These are phyloP conservation scores for Avena atlantica DNA, from an alignment of 176 grass and related monocot genomes.

Conservation along the genomic window DNA sequence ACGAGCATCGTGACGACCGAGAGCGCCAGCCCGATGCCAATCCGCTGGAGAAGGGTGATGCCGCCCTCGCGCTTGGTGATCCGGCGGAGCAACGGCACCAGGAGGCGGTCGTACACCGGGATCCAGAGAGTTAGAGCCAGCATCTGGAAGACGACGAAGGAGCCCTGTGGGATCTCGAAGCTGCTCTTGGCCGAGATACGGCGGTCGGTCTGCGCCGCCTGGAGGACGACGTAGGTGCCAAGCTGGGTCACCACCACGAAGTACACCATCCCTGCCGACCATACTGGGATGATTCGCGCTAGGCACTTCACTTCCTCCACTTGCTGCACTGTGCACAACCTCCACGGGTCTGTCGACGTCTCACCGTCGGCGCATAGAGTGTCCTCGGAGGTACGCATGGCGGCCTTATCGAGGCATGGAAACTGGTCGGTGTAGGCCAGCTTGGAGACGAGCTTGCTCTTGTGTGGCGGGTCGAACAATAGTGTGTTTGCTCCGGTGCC, in stretches of 20 bases:
- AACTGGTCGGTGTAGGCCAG: constrained; percentile 2
- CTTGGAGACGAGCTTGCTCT: neutral
- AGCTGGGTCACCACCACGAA: neutral
- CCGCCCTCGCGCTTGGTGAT: neutral
- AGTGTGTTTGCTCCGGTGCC: neutral
- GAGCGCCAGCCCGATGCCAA: neutral
- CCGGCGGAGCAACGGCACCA: neutral
- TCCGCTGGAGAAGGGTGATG: constrained; percentile 5
- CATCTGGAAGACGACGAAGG: neutral
- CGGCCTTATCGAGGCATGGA: neutral
- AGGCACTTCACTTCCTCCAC: constrained; percentile 2
- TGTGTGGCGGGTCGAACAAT: neutral
- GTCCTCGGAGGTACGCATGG: neutral
- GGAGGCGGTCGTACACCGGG: neutral
- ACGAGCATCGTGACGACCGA: neutral
- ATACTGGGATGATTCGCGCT: neutral
- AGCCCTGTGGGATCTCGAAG: neutral
- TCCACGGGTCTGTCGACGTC: neutral
- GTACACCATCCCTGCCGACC: neutral
- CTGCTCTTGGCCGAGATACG: neutral
- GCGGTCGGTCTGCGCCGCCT: neutral
- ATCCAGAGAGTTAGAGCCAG: neutral
- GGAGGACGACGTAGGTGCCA: neutral
- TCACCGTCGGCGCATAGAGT: neutral
- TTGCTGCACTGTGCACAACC: neutral